These are phyloP conservation scores for Erigeron canadensis DNA, from an alignment of 129 eudicot species.

Conservation along the genomic window DNA sequence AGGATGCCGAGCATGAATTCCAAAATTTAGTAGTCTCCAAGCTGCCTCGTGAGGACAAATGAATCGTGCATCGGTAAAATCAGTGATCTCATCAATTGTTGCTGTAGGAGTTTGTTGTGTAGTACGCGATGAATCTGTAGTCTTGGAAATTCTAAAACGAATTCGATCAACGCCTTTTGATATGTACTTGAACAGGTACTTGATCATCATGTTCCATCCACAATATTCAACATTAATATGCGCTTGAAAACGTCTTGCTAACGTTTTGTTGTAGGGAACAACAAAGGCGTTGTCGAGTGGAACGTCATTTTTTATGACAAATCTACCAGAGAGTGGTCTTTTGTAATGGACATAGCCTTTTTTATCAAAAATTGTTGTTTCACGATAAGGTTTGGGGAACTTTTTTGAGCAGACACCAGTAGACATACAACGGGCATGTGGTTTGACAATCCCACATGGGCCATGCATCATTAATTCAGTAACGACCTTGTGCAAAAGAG, in stretches of 20 bases:
- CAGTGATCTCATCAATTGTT: conserved; percentile 23
- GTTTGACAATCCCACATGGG: not conserved
- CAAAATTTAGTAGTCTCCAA: conserved; percentile 25
- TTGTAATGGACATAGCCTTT: not conserved
- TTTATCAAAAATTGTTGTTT: not conserved
- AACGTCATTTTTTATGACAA: not conserved
- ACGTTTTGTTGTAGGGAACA: not conserved
- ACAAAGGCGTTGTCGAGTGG: not conserved
- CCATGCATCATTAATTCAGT: not conserved
- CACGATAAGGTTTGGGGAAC: not conserved
- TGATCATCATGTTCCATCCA: too few relatives aligned
- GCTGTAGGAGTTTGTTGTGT: too few relatives aligned
- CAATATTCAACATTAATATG: too few relatives aligned
- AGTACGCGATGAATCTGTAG: fast-evolving
- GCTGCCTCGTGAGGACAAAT: conserved; percentile 24
- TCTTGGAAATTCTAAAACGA: too few relatives aligned
- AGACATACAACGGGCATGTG: not conserved
- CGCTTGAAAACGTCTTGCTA: not conserved
- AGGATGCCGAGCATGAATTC: conserved; percentile 9
- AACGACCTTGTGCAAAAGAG: not conserved
- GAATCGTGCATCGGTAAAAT: conserved; percentile 12
- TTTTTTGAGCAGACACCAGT: not conserved
- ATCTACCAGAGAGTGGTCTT: not conserved
- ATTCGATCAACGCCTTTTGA: not conserved
- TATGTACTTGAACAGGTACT: too few relatives aligned